These are phyloP conservation scores for Neopestalotiopsis sp. DNA, from an alignment of 2,329 filamentous ascomycete species.

Conservation along the genomic window DNA sequence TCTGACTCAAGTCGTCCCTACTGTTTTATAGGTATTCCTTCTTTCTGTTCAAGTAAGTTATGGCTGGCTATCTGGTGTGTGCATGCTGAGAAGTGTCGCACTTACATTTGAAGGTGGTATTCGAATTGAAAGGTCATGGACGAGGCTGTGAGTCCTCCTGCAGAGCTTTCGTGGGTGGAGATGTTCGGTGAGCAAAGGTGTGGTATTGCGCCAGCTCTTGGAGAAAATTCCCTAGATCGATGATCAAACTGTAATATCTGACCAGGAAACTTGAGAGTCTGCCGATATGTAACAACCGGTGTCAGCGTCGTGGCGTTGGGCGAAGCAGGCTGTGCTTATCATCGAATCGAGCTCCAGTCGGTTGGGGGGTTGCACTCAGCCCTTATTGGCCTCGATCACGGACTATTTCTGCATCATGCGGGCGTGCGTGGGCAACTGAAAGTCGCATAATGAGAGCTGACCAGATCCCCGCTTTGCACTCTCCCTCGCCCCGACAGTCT, in stretches of 20 bases:
- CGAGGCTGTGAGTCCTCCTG: background rate
- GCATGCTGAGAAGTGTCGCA: background rate
- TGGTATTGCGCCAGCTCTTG: background rate
- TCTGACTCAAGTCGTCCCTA: background rate
- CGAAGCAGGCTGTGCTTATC: background rate
- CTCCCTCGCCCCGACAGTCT: background rate
- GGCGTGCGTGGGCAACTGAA: background rate
- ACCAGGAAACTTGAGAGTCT: background rate
- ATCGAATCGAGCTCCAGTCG: background rate
- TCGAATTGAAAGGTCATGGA: background rate
- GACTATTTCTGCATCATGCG: conserved; percentile 10
- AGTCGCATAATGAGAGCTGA: background rate
- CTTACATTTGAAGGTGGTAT: background rate
- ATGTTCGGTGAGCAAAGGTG: background rate
- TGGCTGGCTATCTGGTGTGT: background rate
- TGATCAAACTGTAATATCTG: too few relatives aligned
- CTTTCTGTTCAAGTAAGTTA: background rate
- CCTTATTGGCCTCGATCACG: background rate
- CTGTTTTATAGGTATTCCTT: background rate
- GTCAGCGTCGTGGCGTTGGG: background rate
- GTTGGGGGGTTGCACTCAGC: background rate
- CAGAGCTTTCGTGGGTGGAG: background rate
- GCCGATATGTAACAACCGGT: background rate
- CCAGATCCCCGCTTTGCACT: background rate
- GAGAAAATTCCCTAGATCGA: background rate